Conservation (phyloP, 1,284 basidiomycete species). For the Tetrapyrgos nigripes region DNA sequence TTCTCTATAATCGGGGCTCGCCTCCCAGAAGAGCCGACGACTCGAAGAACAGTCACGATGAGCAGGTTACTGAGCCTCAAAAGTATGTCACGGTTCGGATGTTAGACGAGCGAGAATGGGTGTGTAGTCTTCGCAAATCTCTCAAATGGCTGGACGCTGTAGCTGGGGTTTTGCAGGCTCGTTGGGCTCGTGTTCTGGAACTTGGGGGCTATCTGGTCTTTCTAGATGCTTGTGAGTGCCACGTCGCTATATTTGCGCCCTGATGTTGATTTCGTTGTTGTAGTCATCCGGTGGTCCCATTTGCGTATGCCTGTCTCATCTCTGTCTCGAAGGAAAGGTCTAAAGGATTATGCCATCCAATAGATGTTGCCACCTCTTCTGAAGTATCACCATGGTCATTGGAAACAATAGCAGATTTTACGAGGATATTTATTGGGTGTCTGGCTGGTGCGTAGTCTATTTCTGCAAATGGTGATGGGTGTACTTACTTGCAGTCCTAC, state of each 20-base stretch:
- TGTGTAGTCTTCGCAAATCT: neutral
- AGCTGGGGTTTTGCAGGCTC: slow-evolving; percentile 42
- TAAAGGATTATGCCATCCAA: neutral
- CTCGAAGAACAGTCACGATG: slow-evolving; percentile 16
- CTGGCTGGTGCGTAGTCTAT: slow-evolving; percentile 50
- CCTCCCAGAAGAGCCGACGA: slow-evolving; percentile 55
- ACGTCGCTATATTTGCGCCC: slow-evolving; percentile 5
- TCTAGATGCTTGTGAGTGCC: slow-evolving; percentile 73
- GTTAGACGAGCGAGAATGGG: slow-evolving; percentile 26
- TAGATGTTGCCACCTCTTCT: slow-evolving; percentile 44
- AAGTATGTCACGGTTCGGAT: too few relatives aligned
- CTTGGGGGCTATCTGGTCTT: slow-evolving; percentile 64
- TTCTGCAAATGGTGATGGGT: neutral
- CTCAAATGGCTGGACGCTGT: neutral
- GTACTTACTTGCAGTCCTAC: slow-evolving; percentile 2
- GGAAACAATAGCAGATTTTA: slow-evolving; percentile 55
- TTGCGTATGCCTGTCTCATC: slow-evolving; percentile 49
- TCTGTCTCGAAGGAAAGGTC: neutral
- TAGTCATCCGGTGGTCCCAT: slow-evolving; percentile 81
- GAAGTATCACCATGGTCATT: slow-evolving; percentile 51
- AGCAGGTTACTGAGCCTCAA: slow-evolving; percentile 12
- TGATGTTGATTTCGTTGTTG: neutral
- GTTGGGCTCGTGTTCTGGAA: slow-evolving; percentile 61
- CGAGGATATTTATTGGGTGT: slow-evolving; percentile 68
- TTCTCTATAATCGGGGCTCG: slow-evolving; percentile 87